Base-by-base conservation (phyloP, 1,284 basidiomycete genomes). In the Kwoniella shivajii region DNA sequence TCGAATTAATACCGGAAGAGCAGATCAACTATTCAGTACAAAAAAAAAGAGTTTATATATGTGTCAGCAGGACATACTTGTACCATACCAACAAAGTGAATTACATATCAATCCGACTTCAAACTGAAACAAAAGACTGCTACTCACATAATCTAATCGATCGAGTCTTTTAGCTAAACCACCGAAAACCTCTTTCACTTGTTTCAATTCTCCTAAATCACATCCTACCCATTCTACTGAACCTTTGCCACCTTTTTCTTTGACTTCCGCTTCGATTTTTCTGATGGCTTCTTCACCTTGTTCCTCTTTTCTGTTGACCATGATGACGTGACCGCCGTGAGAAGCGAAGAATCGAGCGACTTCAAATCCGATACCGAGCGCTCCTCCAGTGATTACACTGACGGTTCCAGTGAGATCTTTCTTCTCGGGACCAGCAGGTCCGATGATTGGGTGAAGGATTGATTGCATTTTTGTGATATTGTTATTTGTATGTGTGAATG, bases 311-410 rank as follows among this genome's bases (percentile, higher is more conserved):
- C 77, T 69, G 41, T 80, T 79, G 31, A 81, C 66, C 47, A 82
- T 66, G 50, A 82, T 71, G 22, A 81, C 78, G 20, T 73, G 74
- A 0, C 79, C 80, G n/a, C 75, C 74, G 33, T 55, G 60, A 31
- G 54, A 37, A 2, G 52, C 57, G 37, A 59, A 56, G 33, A 44
- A 51, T 31, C 41, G 73, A 22, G 80, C 76, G 44, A 80, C 73
- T 56, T 81, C 79, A 50, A 75, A 78, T 16, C 80, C 54, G 38
- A 81, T 80, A 34, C 79, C 79, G 26, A 68, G 67, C 0, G 79
- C 80, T 11, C 77, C 81, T 22, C 80, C 80, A 9, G 81, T 82
- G 16, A 82, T 73, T n/a, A 82, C 61, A 6, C 78, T 78, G 36
- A 75, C 77, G 72, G 77, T 65, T 43, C 68, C 69, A 7, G 59